phyloP scores from a whole-genome alignment of 208 protist genomes.

The Trypanosoma cruzi region DNA sequence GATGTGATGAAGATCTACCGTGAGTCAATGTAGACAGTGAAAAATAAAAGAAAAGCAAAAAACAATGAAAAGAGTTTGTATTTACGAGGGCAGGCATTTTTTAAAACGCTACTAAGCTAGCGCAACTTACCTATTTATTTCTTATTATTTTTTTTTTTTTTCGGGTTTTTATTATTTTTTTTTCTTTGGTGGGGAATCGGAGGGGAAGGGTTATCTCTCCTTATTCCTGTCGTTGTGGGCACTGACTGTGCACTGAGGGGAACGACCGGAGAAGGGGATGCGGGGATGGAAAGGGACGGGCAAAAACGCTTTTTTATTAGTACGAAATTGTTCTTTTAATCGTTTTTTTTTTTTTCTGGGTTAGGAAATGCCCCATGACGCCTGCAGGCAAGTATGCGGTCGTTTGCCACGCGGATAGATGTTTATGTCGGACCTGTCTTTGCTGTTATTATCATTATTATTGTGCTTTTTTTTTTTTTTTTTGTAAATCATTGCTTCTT shows the following conservation, averaged over 20 bases:
- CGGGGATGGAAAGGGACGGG: background rate
- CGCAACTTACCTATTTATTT: background rate
- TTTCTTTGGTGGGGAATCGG: too few relatives aligned
- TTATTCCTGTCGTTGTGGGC: too few relatives aligned
- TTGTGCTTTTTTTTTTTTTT: background rate
- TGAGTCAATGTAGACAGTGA: conserved; percentile 30
- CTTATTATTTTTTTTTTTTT: background rate
- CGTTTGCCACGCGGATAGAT: background rate
- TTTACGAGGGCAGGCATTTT: too few relatives aligned
- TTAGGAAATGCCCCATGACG: background rate
- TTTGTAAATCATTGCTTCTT: background rate
- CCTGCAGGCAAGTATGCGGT: background rate
- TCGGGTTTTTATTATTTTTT: too few relatives aligned
- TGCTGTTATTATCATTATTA: background rate
- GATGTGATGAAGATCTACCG: conserved; percentile 53
- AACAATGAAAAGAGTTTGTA: background rate
- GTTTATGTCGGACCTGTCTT: background rate
- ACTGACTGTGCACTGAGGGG: too few relatives aligned
- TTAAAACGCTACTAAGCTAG: background rate
- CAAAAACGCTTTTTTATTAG: background rate
- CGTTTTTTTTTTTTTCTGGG: background rate
- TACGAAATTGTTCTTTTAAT: background rate
- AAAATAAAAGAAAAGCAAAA: background rate
- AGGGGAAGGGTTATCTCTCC: too few relatives aligned
- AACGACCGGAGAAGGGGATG: too few relatives aligned